Base-by-base conservation (phyloP, 106 monocot genomes). In the Posidonia australis region DNA sequence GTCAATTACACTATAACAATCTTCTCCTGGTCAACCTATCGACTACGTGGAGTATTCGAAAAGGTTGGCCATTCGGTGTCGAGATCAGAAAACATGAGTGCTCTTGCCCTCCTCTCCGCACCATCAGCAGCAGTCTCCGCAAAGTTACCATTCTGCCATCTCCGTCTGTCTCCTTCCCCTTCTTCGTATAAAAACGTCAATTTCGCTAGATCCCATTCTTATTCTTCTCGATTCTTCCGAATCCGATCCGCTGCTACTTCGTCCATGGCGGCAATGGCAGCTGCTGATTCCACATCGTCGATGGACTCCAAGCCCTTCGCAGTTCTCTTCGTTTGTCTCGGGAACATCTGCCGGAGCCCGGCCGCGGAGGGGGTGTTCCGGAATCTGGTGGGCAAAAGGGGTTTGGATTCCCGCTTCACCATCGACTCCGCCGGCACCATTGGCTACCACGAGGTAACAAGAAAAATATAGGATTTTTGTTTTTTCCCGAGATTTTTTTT, bases 341-440 rank as follows among this genome's bases (percentile, higher is more conserved):
- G 70, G 46, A 96, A 96, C 66, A 96, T 96, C 46, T 96, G 94
- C 60, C 86, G 94, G 64, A 96, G 94, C 65, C 94, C 94, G 3
- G 90, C 94, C 13, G 90, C 94, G 54, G 94, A 96, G 77, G 94
- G 81, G 9, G 86, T 96, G 61, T 90, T 96, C 72, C 69, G 70
- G 31, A 70, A 77, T 48, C 69, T 90, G 12, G 94, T 87, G 9
- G 25, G 32, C 21, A 80, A 78, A 73, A 75, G 80, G 52, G 94
- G 86, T 5, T 21, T 84, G 25, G 82, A 86, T 3, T 71, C 82
- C 55, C 62, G 70, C 17, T 96, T 96, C 73, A 63, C 17, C 48
- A 96, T 96, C 69, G 94, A 96, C 46, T 96, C 94, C n/a, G 90
- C 90, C 27, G 94, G 90, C 51, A 96, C 94, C 9, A 96, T 90